Evolutionary conservation across 2,329 filamentous ascomycete genomes (phyloP), one percentile per base, ranked within the genome.

Genomic region (Beauveria scarabaeidicola): DNA sequence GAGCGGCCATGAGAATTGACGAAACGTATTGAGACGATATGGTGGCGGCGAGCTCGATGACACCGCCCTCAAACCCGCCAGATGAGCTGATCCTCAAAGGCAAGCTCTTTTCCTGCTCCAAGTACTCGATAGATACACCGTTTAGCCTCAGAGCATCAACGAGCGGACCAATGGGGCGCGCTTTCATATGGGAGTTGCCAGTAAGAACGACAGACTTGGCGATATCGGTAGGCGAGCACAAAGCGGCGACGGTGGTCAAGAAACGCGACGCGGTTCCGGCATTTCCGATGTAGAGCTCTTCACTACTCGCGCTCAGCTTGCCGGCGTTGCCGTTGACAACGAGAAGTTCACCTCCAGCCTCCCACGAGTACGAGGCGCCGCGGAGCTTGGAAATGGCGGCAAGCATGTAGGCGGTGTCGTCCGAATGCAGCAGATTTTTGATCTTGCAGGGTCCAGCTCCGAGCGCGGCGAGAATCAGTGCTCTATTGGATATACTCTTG

Each of bases 11-110:
- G 55, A 99, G 79, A 64, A 99, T 86, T 1, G 93, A 97, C 0
- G 94, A 97, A 41, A 99, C 94, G 70, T 97, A 99, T 75, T 99
- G 94, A n/a, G 94, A 97, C 9, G 94, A 99, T 17, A 97, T 89
- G 46, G 94, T 97, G 1, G 94, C 94, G 11, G 92, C 91, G 60
- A 99, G 81, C 70, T 96, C 89, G 66, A 99, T 97, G 29, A 88
- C 80, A 41, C 94, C 94, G 59, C 92, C 93, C 51, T 85, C 83
- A 65, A 97, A 88, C 4, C 92, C 93, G 52, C 86, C 87, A 25
- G 89, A 88, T 50, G 94, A 91, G 63, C 87, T 83, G 54, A 99
- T 88, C 61, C 86, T 84, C 13, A 99, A 76, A 0, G 94, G 94
- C 46, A 99, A 78, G 70, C 92, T 95, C 64, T 89, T 85, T 64